A percentile compares a stretch with the other conserved stretches of the same genome.
Conservation (phyloP, 2,329 filamentous ascomycete species). For the Macrophomina phaseolina region DNA sequence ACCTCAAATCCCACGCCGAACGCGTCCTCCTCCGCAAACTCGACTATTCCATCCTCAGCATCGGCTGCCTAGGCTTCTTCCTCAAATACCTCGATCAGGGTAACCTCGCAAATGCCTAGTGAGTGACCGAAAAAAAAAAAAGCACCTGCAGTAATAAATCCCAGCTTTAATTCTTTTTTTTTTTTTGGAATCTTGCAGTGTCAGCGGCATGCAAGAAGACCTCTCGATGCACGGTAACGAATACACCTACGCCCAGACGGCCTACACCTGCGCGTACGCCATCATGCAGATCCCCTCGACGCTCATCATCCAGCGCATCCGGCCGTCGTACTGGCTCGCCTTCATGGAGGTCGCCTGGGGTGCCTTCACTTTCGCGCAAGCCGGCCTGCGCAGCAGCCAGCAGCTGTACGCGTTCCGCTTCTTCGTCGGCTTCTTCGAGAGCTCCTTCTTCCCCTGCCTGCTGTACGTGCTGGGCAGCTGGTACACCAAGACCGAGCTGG, state of each 20-base stretch:
- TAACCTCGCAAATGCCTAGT: constrained; percentile 16
- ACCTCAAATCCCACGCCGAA: constrained; percentile 26
- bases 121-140: too few species aligned
- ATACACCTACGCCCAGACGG: constrained; percentile 18
- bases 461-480: constrained; percentile 50
- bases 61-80: constrained; percentile 27
- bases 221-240: constrained; percentile 26
- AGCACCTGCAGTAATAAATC: too few species aligned
- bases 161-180: too few species aligned
- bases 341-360: not conserved
- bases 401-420: constrained; percentile 41
- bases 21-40: constrained; percentile 30
- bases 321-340: not conserved
- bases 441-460: constrained; percentile 42
- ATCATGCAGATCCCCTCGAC: constrained; percentile 23
- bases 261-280: constrained; percentile 33
- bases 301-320: constrained; percentile 7
- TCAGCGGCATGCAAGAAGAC: constrained; percentile 21
- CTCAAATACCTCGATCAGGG: constrained; percentile 18
- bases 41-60: constrained; percentile 29
- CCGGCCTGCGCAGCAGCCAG: not conserved
- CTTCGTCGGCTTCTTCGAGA: constrained; percentile 42
- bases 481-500: constrained; percentile 48
- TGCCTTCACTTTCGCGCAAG: constrained; percentile 7
- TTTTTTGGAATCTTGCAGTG: not conserved